Conservation (phyloP, 768 basidiomycete species). For the Megacollybia marginata region DNA sequence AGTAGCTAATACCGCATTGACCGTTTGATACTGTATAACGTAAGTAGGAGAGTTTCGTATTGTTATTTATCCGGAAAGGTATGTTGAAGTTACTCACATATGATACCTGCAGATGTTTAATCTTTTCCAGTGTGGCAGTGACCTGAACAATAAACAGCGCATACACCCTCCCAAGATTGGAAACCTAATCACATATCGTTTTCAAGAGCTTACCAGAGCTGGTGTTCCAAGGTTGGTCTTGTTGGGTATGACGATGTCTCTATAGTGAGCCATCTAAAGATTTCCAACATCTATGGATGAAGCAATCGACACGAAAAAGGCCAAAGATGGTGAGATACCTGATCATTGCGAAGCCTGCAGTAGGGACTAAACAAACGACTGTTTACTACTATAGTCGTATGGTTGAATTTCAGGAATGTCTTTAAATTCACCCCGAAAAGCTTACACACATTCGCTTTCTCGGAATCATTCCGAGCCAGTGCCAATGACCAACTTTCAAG, state of each 20-base stretch:
- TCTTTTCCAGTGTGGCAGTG: slow-evolving; percentile 49
- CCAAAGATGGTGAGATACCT: slow-evolving; percentile 51
- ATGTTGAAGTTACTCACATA: neutral
- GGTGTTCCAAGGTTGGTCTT: slow-evolving; percentile 43
- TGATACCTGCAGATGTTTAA: slow-evolving; percentile 36
- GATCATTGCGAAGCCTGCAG: slow-evolving; percentile 22
- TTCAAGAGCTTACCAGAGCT: slow-evolving; percentile 51
- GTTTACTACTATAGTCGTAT: too few species aligned
- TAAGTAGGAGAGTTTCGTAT: too few species aligned
- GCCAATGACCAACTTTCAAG: too few species aligned
- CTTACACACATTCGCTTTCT: too few species aligned
- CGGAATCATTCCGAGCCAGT: too few species aligned
- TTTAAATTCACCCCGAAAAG: too few species aligned
- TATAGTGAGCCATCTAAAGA: slow-evolving; percentile 16
- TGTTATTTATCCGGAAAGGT: slow-evolving; percentile 59
- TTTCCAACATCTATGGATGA: slow-evolving; percentile 50
- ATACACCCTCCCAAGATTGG: slow-evolving; percentile 48
- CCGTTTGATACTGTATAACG: too few species aligned
- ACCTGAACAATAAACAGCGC: slow-evolving; percentile 46
- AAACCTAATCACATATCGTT: slow-evolving; percentile 48
- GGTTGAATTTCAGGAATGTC: too few species aligned
- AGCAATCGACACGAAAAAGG: slow-evolving; percentile 41
- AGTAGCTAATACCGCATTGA: too few species aligned
- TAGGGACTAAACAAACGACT: neutral
- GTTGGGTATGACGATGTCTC: neutral